A percentile compares a stretch with the other conserved stretches of the same genome.
Evolutionary conservation across 331 rosid species (phyloP).

Genomic region (Dryas integrifolia): DNA sequence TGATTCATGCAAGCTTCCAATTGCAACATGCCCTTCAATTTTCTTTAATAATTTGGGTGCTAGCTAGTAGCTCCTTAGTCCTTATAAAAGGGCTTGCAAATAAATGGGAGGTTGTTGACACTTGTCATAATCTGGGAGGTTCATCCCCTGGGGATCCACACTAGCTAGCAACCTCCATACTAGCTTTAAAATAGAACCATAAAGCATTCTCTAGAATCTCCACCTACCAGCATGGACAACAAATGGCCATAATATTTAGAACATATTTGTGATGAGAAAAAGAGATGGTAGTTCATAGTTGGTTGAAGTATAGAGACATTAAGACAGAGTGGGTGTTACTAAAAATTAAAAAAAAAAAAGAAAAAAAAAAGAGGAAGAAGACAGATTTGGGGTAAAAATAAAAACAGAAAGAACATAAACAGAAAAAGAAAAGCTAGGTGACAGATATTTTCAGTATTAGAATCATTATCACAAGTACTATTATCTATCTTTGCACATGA

Average conservation of each 20-base stretch:
- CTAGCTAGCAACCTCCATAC: not conserved
- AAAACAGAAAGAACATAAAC: not conserved
- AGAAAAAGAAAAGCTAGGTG: no score
- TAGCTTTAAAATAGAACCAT: not conserved
- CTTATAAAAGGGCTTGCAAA: not conserved
- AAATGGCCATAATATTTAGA: not conserved
- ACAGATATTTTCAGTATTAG: not conserved
- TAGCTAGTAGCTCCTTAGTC: not conserved
- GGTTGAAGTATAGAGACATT: constrained; percentile 29
- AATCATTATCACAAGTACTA: not conserved
- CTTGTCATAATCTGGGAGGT: not conserved
- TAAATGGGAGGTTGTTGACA: not conserved
- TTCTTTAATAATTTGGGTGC: constrained; percentile 22
- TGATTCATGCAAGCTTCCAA: constrained; percentile 9
- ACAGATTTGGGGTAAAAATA: not conserved
- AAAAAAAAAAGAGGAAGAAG: not conserved
- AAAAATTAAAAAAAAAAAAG: not conserved
- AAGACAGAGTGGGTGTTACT: constrained; percentile 1
- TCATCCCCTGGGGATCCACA: not conserved
- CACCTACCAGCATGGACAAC: constrained; percentile 24
- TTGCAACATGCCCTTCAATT: not conserved
- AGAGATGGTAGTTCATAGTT: constrained; percentile 20
- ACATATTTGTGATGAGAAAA: constrained; percentile 1
- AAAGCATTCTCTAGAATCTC: not conserved
- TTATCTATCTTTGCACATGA: not conserved